These are phyloP conservation scores for Tylopilus felleus DNA, from an alignment of 768 basidiomycete genomes.

Conservation along the genomic window DNA sequence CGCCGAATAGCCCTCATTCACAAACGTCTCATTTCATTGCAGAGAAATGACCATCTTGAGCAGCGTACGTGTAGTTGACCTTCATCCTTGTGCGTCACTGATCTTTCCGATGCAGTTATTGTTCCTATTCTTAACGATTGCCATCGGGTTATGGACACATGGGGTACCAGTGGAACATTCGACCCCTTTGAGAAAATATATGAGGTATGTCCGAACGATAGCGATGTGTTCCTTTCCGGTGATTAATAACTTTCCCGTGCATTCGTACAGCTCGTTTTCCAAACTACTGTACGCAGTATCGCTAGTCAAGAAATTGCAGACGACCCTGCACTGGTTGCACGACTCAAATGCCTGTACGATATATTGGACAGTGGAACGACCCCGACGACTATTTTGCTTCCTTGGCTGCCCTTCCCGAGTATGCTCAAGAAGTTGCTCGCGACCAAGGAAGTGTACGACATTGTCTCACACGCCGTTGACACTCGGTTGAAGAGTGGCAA, in stretches of 20 bases:
- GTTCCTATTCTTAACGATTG: conserved; percentile 64
- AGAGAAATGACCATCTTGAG: conserved; percentile 58
- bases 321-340: conserved; percentile 56
- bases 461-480: conserved; percentile 55
- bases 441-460: conserved; percentile 74
- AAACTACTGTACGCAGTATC: conserved; percentile 65
- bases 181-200: conserved; percentile 72
- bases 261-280: conserved; percentile 58
- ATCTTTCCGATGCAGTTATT: conserved; percentile 48
- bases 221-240: not conserved
- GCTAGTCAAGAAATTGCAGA: conserved; percentile 69
- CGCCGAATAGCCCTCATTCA: conserved; percentile 63
- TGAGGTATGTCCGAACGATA: conserved; percentile 43
- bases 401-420: conserved; percentile 73
- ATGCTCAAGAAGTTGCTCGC: conserved; percentile 69
- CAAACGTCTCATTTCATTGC: conserved; percentile 63
- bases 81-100: conserved; percentile 4
- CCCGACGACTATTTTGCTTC: conserved; percentile 66
- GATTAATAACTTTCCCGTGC: not conserved
- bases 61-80: conserved; percentile 44
- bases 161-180: conserved; percentile 61
- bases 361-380: conserved; percentile 67
- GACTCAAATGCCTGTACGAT: conserved; percentile 65
- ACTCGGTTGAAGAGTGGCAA: conserved; percentile 56
- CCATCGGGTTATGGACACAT: conserved; percentile 55